Conservation (phyloP, 139 green algal genomes). For the Ostreobium quekettii region DNA sequence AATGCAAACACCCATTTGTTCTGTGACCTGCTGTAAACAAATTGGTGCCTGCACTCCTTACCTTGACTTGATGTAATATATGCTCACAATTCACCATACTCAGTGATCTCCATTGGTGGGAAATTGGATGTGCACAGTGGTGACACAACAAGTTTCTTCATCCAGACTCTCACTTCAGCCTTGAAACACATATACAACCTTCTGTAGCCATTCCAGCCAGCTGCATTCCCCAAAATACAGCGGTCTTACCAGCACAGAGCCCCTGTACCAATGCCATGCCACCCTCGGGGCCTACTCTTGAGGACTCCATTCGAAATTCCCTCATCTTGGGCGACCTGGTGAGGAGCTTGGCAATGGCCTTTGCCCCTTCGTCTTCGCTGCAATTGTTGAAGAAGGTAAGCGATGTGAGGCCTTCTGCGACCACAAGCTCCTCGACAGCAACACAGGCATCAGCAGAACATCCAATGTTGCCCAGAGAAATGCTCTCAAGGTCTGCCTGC, state of each 20-base stretch:
- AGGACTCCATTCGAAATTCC: constrained; percentile 80
- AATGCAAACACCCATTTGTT: too few relatives aligned
- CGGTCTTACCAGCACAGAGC: constrained; percentile 42
- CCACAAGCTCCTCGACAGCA: constrained; percentile 68
- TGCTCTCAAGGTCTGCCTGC: constrained; percentile 33
- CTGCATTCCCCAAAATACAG: too few relatives aligned
- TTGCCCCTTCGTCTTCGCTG: constrained; percentile 67
- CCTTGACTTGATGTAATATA: too few relatives aligned
- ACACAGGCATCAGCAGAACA: constrained; percentile 75
- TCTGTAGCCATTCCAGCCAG: too few relatives aligned
- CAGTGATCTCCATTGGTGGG: too few relatives aligned
- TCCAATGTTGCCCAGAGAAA: constrained; percentile 81
- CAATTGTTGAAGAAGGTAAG: constrained; percentile 97
- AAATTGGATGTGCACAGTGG: too few relatives aligned
- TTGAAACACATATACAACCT: too few relatives aligned
- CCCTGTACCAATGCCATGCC: constrained; percentile 53
- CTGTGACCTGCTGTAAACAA: too few relatives aligned
- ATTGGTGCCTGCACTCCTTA: too few relatives aligned
- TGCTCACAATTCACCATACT: too few relatives aligned
- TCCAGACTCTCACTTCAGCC: too few relatives aligned
- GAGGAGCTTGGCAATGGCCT: constrained; percentile 56
- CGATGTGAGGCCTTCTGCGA: constrained; percentile 24
- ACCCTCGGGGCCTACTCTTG: constrained; percentile 61
- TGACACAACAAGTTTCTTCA: too few relatives aligned
- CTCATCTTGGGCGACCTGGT: constrained; percentile 52